Base-by-base conservation (phyloP, 306 rosid species). In the Malus fusca region DNA sequence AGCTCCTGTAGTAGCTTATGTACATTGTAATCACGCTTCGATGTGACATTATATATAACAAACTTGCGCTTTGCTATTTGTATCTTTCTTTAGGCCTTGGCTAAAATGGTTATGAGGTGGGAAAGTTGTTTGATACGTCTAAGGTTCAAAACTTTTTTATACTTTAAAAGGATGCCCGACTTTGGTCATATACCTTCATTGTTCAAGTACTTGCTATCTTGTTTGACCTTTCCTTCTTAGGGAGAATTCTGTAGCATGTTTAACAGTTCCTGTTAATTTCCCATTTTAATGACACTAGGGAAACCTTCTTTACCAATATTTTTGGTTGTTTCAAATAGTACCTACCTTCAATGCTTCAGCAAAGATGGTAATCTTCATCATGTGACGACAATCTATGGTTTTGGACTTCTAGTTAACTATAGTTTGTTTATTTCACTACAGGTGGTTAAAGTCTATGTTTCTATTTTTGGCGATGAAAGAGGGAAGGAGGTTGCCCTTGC, bases 391-490 rank as follows among this genome's bases (percentile, higher is more conserved):
- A 60, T 60, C n/a, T 60, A 42, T 30, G 14, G 11, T 18, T 42
- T 12, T 30, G 5, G 12, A 64, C 5, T 0, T 37, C 43, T 68
- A 11, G 10, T 52, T 73, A 37, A 66, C 75, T 30, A 28, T 14
- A 62, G 25, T 66, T 66, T 68, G 11, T 64, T 66, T 55, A 21
- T 30, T 70, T 74, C 17, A 26, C 12, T 76, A 37, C 79, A 93
- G 96, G 92, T 95, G 72, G 98, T 87, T 69, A 95, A 87, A 85
- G 98, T 95, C 5, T 95, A 81, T 85, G 92, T 95, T 28, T 95
- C 97, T 37, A 96, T 95, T 76, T 92, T 95, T 14, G 97, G 98
- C 14, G 97, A 95, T 78, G 97, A 88, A 84, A 88, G 93, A 87
- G 97, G 97, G 73, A 95, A 90, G 75, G 97, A 90, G 77, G 85